phyloP scores from a whole-genome alignment of 805 yeast species.

The Wickerhamiella musiphila region DNA sequence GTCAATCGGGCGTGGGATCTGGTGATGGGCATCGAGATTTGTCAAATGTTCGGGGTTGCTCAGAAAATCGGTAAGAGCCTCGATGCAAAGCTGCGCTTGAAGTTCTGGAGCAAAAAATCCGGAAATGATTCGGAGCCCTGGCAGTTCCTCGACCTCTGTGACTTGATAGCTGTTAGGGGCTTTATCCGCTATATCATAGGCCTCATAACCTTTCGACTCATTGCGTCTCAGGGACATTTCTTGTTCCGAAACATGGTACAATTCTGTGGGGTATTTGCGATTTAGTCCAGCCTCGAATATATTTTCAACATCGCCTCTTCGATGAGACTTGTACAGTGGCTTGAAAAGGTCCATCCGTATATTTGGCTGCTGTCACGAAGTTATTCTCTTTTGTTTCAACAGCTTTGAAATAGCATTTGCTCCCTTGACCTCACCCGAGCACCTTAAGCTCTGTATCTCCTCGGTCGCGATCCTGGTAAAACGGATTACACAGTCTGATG shows the following conservation, averaged over 20 bases:
- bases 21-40: constrained; percentile 22
- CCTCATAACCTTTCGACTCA: constrained; percentile 3
- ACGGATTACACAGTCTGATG: too few relatives aligned
- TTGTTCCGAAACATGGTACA: not conserved
- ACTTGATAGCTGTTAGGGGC: constrained; percentile 1
- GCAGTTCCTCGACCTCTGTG: constrained; percentile 17
- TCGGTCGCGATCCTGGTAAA: too few relatives aligned
- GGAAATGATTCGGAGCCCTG: constrained; percentile 22
- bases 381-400: not conserved
- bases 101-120: constrained; percentile 12
- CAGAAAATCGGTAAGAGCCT: constrained; percentile 20
- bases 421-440: too few relatives aligned
- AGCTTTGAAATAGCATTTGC: too few relatives aligned
- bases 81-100: constrained; percentile 19
- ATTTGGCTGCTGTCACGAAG: not conserved
- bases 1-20: constrained; percentile 19
- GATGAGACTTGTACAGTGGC: constrained; percentile 16
- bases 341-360: constrained; percentile 12
- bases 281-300: constrained; percentile 6
- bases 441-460: too few relatives aligned
- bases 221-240: not conserved
- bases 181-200: constrained; percentile 3
- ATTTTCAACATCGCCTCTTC: constrained; percentile 4
- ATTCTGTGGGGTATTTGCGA: not conserved
- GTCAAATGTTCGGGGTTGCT: constrained; percentile 21